Evolutionary conservation across 805 yeast species (phyloP).

Genomic region (Kazachstania taianensis): DNA sequence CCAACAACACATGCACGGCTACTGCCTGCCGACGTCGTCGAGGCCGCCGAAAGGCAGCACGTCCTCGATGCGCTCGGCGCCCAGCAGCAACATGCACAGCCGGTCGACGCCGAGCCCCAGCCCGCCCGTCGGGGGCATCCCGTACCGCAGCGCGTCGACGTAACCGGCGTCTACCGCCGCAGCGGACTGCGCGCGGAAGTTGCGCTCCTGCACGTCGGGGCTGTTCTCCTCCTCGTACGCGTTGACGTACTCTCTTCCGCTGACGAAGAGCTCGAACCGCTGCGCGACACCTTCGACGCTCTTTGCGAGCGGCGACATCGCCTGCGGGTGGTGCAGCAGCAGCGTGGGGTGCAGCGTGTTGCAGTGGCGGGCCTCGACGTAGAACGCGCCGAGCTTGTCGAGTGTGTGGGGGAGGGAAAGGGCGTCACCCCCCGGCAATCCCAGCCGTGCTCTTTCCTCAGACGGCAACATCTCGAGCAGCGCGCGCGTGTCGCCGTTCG

Average conservation of each 20-base stretch:
- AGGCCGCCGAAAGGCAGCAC: slow-evolving; percentile 69
- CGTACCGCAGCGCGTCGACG: slow-evolving; percentile 75
- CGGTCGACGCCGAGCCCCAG: slow-evolving; percentile 96
- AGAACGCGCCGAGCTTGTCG: slow-evolving; percentile 51
- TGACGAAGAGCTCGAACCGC: slow-evolving; percentile 77
- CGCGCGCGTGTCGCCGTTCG: not conserved
- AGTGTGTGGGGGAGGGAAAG: slow-evolving; percentile 49
- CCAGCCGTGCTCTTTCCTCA: not conserved
- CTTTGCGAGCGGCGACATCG: slow-evolving; percentile 83
- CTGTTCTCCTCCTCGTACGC: slow-evolving; percentile 96
- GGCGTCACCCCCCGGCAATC: slow-evolving; percentile 1
- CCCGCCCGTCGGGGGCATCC: slow-evolving; percentile 96
- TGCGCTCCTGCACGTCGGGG: slow-evolving; percentile 58
- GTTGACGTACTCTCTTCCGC: slow-evolving; percentile 74
- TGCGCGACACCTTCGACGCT: slow-evolving; percentile 31
- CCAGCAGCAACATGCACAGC: slow-evolving; percentile 67
- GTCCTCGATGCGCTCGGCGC: slow-evolving; percentile 55
- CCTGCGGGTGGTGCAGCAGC: slow-evolving; percentile 73
- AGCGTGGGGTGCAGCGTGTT: slow-evolving; percentile 46
- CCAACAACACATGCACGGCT: no score
- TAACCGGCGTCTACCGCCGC: slow-evolving; percentile 47
- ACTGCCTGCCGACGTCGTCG: slow-evolving; percentile 43
- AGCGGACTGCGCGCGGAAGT: slow-evolving; percentile 50
- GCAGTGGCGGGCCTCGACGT: slow-evolving; percentile 54
- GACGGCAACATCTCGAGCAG: not conserved